Base-by-base conservation (phyloP, 768 basidiomycete species). In the Auriculariales sp. region DNA sequence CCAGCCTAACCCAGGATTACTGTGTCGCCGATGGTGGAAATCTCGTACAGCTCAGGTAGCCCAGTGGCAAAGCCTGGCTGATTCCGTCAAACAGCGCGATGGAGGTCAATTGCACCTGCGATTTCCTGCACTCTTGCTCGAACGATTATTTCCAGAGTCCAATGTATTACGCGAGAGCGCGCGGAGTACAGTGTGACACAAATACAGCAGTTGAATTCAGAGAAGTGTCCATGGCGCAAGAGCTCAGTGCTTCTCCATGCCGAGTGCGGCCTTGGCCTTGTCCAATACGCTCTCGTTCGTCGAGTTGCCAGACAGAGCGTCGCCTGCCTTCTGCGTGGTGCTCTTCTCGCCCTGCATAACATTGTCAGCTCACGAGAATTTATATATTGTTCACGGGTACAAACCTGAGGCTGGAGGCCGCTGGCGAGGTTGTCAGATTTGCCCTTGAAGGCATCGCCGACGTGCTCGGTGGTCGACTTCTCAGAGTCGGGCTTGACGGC, bases 381-480 rank as follows among this genome's bases (percentile, higher is more conserved):
- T 28, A 49, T 19, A 48, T 30, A 49, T 4, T 4, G 3, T 46
- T 33, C 10, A 50, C 25, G 78, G 75, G 58, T 79, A 70, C 14
- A 70, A 2, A 19, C 74, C 74, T 1, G 54, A n/a, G 78, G 75
- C 59, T 79, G 70, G 12, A 70, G 2, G 36, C 69, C 66, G 22
- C 74, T 74, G 1, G 72, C 70, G 3, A 59, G 54, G 45, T 70
- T 73, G 57, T 79, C 78, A 34, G 60, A 51, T 48, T 59, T 65
- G 53, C 75, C 71, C 57, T 75, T 77, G 55, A 71, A 5, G 32
- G 57, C 60, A 0, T 77, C 86, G 3, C 78, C 84, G 28, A 88
- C 62, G 52, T 77, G 61, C 51, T 66, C 61, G 24, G 54, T 52
- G 45, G 49, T 50, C 17, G 51, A 50, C 57, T 58, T 58, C 52